Conservation (phyloP, 441 rosid genomes). For the Sinapis alba region DNA sequence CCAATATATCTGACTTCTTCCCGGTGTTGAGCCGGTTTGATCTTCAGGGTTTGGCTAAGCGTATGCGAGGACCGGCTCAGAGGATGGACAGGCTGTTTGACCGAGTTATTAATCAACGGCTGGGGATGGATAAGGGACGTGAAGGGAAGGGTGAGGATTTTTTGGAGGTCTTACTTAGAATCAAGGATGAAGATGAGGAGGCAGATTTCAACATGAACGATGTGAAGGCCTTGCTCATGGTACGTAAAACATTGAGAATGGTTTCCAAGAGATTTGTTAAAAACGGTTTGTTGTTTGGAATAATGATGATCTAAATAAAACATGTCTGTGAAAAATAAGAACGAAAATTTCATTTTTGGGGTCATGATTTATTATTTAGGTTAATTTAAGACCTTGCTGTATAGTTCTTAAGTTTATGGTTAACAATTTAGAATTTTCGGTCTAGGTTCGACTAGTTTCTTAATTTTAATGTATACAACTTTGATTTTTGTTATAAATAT, state of each 20-base stretch:
- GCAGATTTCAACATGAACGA: constrained; percentile 41
- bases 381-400: background rate
- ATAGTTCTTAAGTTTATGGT: background rate
- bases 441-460: background rate
- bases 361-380: background rate
- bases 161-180: constrained; percentile 40
- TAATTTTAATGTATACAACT: background rate
- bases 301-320: background rate
- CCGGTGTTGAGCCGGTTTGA: constrained; percentile 50
- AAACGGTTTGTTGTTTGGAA: background rate
- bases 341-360: background rate
- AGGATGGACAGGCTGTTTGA: constrained; percentile 50
- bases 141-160: constrained; percentile 39
- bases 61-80: constrained; percentile 9
- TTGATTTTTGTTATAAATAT: background rate
- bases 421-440: background rate
- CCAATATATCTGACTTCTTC: constrained; percentile 50
- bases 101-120: constrained; percentile 44
- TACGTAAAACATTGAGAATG: constrained; percentile 22
- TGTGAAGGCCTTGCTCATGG: constrained; percentile 49
- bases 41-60: constrained; percentile 50
- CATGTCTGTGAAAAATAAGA: background rate
- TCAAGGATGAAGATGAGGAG: constrained; percentile 42
- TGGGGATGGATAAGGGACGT: constrained; percentile 25
- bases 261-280: background rate